phyloP scores from a whole-genome alignment of 139 green algal species.

The Raphidocelis subcapitata region DNA sequence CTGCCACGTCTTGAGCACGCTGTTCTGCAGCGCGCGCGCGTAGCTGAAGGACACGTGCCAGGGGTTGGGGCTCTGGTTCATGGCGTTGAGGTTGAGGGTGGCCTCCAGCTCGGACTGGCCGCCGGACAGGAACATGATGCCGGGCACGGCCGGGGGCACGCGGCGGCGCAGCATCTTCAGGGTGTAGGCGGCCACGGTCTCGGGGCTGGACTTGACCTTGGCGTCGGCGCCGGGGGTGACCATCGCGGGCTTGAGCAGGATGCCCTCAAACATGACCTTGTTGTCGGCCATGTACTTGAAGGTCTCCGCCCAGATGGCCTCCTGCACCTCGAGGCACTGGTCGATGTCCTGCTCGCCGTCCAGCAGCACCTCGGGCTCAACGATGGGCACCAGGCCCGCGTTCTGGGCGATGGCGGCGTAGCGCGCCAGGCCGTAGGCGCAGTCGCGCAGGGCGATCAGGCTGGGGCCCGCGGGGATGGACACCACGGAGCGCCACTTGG shows the following conservation, averaged over 20 bases:
- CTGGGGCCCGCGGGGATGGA: slow-evolving; percentile 85
- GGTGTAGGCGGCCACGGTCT: slow-evolving; percentile 92
- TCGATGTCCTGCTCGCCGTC: slow-evolving; percentile 87
- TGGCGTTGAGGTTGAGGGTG: slow-evolving; percentile 99
- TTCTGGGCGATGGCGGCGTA: slow-evolving; percentile 96
- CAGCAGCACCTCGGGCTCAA: slow-evolving; percentile 98
- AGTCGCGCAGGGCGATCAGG: slow-evolving; percentile 83
- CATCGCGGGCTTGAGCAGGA: slow-evolving; percentile 99
- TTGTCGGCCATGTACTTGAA: slow-evolving; percentile 99
- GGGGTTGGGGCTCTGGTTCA: slow-evolving; percentile 99
- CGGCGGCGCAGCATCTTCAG: slow-evolving; percentile 93
- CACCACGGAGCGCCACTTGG: slow-evolving; percentile 96
- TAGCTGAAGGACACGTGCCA: slow-evolving; percentile 99
- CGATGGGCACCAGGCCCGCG: slow-evolving; percentile 94
- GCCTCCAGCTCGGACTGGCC: slow-evolving; percentile 99
- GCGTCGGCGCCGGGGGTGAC: slow-evolving; percentile 97
- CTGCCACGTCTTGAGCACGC: slow-evolving; percentile 83
- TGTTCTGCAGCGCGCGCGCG: slow-evolving; percentile 95
- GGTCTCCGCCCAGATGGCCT: slow-evolving; percentile 92
- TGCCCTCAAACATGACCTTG: slow-evolving; percentile 98
- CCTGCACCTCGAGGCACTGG: slow-evolving; percentile 81
- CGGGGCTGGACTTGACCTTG: slow-evolving; percentile 57
- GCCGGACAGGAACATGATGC: slow-evolving; percentile 99
- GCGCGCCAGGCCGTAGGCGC: slow-evolving; percentile 95
- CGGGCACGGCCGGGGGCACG: slow-evolving; percentile 96